A percentile compares a stretch with the other conserved stretches of the same genome.
Evolutionary conservation across 192 early-diverging fungal genomes (phyloP).

Genomic region (Coemansia brasiliensis): DNA sequence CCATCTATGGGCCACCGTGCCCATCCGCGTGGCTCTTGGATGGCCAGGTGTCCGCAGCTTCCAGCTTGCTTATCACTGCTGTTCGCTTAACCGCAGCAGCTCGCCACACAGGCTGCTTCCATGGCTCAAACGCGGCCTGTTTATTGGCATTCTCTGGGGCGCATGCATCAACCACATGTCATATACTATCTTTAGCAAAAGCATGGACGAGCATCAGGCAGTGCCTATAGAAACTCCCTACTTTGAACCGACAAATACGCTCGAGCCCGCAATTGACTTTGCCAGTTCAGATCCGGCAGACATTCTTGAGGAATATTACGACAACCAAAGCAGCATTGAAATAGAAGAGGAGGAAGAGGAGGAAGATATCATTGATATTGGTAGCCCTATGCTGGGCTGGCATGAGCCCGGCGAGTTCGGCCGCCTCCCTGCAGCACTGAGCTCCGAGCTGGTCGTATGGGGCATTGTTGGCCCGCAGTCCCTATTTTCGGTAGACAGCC

Average conservation of each 20-base stretch:
- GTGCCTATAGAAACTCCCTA: constrained; percentile 6
- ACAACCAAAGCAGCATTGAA: neutral
- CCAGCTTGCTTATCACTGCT: constrained; percentile 44
- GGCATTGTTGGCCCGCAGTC: constrained; percentile 49
- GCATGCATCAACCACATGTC: constrained; percentile 47
- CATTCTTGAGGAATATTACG: constrained; percentile 11
- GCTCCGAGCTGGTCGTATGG: constrained; percentile 52
- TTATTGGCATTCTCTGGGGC: constrained; percentile 43
- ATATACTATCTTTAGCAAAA: constrained; percentile 22
- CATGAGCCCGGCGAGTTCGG: constrained; percentile 50
- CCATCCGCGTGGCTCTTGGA: constrained; percentile 41
- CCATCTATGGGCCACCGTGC: constrained; percentile 49
- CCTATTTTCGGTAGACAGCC: constrained; percentile 30
- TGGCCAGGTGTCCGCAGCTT: constrained; percentile 52
- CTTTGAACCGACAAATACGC: neutral
- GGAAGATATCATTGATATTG: neutral
- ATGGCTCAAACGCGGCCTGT: constrained; percentile 43
- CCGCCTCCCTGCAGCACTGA: constrained; percentile 42
- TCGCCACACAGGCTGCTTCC: constrained; percentile 14
- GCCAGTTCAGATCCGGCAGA: constrained; percentile 2
- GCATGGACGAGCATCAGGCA: constrained; percentile 3
- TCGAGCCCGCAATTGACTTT: constrained; percentile 1
- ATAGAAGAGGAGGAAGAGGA: neutral
- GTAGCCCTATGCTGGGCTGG: constrained; percentile 29
- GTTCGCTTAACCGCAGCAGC: neutral